Evolutionary conservation across 2,329 filamentous ascomycete species (phyloP).

Genomic region (Tolypocladium paradoxum): DNA sequence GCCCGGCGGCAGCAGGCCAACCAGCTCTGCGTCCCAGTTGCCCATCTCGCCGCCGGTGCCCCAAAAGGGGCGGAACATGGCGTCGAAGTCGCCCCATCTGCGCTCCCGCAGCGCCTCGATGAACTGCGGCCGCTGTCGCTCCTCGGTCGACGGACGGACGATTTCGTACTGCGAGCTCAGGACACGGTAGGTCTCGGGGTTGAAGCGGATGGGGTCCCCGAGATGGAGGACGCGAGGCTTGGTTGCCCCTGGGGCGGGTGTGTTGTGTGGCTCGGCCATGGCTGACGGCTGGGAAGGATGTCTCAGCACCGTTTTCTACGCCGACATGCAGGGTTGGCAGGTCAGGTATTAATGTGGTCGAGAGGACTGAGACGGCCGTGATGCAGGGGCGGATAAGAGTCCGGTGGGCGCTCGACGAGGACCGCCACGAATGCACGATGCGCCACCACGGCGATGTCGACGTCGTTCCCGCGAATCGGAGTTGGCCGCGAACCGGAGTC

Average conservation of each 20-base stretch:
- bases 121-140: slow-evolving; percentile 40
- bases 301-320: not conserved
- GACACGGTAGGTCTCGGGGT: slow-evolving; percentile 32
- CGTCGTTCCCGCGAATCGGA: not conserved
- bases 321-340: not conserved
- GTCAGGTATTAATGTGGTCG: not conserved
- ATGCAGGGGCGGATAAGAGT: not conserved
- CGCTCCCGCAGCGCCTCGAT: slow-evolving; percentile 35
- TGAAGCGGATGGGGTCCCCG: slow-evolving; percentile 51
- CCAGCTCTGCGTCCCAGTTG: slow-evolving; percentile 49
- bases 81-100: slow-evolving; percentile 44
- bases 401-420: not conserved
- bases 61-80: slow-evolving; percentile 51
- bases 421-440: not conserved
- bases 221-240: slow-evolving; percentile 59
- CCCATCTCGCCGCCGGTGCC: slow-evolving; percentile 57
- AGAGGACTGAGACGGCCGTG: not conserved
- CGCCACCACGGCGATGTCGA: not conserved
- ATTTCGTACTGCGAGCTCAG: slow-evolving; percentile 36
- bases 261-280: slow-evolving; percentile 38
- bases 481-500: not conserved
- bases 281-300: not conserved
- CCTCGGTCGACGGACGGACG: slow-evolving; percentile 36
- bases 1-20: slow-evolving; percentile 40
- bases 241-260: slow-evolving; percentile 26